Evolutionary conservation across 164 flowering plant species (phyloP).

Genomic region (Vitis rupestris): DNA sequence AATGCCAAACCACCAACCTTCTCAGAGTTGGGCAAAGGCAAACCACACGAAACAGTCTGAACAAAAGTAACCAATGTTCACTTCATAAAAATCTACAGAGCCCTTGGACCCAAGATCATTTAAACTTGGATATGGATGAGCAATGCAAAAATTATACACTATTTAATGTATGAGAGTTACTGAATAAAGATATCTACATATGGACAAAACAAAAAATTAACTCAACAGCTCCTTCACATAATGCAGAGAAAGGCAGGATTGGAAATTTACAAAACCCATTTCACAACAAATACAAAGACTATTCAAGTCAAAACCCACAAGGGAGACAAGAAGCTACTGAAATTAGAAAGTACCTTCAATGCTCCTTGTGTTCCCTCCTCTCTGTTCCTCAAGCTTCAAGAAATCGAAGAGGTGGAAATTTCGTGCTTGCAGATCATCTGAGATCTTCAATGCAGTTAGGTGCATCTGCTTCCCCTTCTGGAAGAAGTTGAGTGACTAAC

Average conservation of each 20-base stretch:
- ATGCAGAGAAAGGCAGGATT: neutral
- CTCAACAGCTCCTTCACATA: neutral
- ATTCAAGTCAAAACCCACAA: neutral
- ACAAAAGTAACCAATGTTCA: too few species aligned
- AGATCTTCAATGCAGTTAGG: neutral
- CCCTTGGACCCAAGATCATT: too few species aligned
- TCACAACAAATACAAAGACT: conserved; percentile 4
- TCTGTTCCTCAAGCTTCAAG: neutral
- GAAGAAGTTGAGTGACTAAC: conserved; percentile 5
- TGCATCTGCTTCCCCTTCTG: neutral
- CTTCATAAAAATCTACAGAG: too few species aligned
- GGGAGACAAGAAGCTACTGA: too few species aligned
- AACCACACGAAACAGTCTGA: too few species aligned
- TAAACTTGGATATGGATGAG: neutral
- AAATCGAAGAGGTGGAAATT: neutral
- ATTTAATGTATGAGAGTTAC: neutral
- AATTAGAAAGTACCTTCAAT: neutral
- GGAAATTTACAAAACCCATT: neutral
- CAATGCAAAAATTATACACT: neutral
- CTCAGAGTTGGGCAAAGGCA: too few species aligned
- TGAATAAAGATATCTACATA: neutral
- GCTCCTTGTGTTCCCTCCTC: neutral
- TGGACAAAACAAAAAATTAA: conserved; percentile 3
- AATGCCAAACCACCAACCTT: too few species aligned
- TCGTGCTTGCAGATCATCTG: neutral